Percentiles rank a stretch among this genome's conserved stretches.
Evolutionary conservation across 148 eudicot genomes (phyloP).

Genomic region (Vaccinium darrowii): DNA sequence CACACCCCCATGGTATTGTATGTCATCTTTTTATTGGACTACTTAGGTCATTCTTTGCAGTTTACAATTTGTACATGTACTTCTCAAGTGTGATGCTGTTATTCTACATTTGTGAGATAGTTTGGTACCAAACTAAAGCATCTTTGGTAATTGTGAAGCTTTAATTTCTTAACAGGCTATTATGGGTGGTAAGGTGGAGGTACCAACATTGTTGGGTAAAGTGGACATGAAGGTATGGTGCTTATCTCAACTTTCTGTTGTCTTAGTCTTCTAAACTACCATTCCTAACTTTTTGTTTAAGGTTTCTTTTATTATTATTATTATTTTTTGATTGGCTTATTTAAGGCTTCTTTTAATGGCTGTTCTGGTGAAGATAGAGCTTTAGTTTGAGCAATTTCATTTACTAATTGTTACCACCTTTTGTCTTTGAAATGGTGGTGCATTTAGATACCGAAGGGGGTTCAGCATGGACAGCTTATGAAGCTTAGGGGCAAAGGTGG

Average conservation of each 20-base stretch:
- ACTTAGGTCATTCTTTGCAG: neutral
- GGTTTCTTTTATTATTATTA: neutral
- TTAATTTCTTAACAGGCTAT: conserved; percentile 61
- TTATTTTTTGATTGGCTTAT: too few relatives aligned
- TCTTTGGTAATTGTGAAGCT: conserved; percentile 15
- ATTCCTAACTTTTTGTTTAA: neutral
- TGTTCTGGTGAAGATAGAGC: neutral
- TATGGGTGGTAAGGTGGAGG: conserved; percentile 88
- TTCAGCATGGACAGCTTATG: conserved; percentile 80
- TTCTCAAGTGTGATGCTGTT: neutral
- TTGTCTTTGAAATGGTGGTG: conserved; percentile 13
- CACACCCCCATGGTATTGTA: neutral
- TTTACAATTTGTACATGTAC: neutral
- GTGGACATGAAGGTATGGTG: conserved; percentile 59
- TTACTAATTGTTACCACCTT: neutral
- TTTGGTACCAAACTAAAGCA: neutral
- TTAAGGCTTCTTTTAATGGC: conserved; percentile 12
- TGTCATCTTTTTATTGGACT: neutral
- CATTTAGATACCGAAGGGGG: conserved; percentile 83
- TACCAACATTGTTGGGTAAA: conserved; percentile 71
- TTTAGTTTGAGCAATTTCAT: conserved; percentile 11
- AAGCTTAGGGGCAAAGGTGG: conserved; percentile 82
- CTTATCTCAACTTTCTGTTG: conserved; percentile 6
- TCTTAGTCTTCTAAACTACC: neutral
- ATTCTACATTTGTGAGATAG: neutral